Evolutionary conservation across 2,329 filamentous ascomycete species (phyloP), one percentile per base, ranked within the genome.

Genomic region (Raffaelea ambrosiae): DNA sequence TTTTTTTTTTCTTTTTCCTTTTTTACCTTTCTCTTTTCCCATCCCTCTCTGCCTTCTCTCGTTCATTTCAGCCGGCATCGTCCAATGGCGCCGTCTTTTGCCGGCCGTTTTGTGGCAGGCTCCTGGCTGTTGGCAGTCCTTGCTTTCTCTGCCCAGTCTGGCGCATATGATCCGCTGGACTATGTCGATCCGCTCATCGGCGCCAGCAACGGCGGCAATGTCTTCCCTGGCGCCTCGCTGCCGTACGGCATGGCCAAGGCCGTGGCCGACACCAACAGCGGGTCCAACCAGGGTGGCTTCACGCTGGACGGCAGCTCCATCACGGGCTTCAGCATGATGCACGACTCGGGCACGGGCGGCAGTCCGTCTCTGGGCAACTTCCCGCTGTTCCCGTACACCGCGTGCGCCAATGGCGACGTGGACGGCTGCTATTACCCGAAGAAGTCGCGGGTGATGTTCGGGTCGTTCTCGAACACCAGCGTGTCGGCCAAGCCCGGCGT

Each of bases 331-430:
- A 76, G 72, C 13, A 68, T 72, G 35, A 68, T 80, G 65, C 77
- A 80, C 57, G 77, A 81, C 56, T 76, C 72, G 2, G 77, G 77
- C 1, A 80, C 76, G 0, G 77, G 77, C 20, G 70, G 71, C 8
- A 63, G 65, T 1, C 77, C 83, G 0, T 86, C 81, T 4, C 65
- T 88, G 16, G 85, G 84, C 14, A 87, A 86, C 58, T 88, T 88
- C 46, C 81, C 85, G 0, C 66, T 88, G 2, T 88, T 88, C 53
- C 73, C 83, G 0, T 83, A 86, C 52, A 65, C 74, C 4, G 68
- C 70, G 38, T 88, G 84, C 53, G 69, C 74, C 0, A 71, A 67
- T 14, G 76, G 84, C 51, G 73, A 81, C 36, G 63, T 88, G 47
- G 69, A 86, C 55, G 67, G 68, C 8, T 87, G 84, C 60, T 68